Evolutionary conservation across 2,329 filamentous ascomycete genomes (phyloP).

Genomic region (Leptographium flavum): DNA sequence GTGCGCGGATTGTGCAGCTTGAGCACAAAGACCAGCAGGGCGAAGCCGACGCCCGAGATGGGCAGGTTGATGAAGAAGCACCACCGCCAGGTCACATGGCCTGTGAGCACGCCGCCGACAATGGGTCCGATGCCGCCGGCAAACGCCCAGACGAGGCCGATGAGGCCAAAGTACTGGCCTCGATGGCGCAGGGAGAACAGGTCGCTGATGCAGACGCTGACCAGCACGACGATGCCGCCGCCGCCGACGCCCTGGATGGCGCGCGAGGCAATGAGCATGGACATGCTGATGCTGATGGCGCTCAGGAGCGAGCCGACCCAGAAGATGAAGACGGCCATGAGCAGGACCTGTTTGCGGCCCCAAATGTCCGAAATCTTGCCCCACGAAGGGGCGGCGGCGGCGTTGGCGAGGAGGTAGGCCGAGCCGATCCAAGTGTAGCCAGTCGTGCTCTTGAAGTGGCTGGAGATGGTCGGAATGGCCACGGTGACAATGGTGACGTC

Average conservation of each 20-base stretch:
- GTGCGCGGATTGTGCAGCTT: constrained; percentile 56
- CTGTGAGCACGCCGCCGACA: constrained; percentile 48
- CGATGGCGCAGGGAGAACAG: constrained; percentile 32
- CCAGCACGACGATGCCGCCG: constrained; percentile 35
- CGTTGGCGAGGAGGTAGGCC: constrained; percentile 56
- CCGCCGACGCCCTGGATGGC: constrained; percentile 37
- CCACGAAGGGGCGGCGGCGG: constrained; percentile 57
- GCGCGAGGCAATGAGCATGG: constrained; percentile 30
- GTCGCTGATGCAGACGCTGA: constrained; percentile 39
- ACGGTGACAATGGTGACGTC: constrained; percentile 46
- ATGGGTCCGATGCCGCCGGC: constrained; percentile 49
- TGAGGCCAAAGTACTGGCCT: constrained; percentile 44
- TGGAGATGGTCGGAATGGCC: constrained; percentile 44
- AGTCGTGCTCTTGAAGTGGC: constrained; percentile 42
- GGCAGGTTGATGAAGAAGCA: constrained; percentile 51
- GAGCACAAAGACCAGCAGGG: constrained; percentile 44
- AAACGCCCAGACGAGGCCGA: constrained; percentile 53
- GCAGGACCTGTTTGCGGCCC: constrained; percentile 38
- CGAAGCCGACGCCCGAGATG: constrained; percentile 26
- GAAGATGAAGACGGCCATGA: constrained; percentile 33
- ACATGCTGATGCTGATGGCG: constrained; percentile 29
- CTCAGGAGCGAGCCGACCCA: constrained; percentile 36
- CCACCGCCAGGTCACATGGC: constrained; percentile 46
- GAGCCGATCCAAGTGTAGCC: constrained; percentile 70
- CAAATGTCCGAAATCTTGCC: constrained; percentile 46